Conservation (phyloP, 768 basidiomycete species). For the Erythrobasidium yunnanense region DNA sequence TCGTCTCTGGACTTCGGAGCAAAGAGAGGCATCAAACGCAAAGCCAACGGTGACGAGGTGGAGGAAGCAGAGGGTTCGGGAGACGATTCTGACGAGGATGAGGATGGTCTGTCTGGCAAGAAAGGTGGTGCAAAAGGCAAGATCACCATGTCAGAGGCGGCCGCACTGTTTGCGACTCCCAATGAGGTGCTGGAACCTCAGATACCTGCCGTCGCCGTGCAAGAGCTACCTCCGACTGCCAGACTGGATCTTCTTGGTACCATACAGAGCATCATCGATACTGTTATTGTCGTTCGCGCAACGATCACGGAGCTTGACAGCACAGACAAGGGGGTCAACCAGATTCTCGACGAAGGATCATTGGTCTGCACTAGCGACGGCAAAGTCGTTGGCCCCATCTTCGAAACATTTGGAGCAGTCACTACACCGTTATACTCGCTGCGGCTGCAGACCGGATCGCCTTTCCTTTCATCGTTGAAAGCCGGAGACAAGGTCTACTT, state of each 20-base stretch:
- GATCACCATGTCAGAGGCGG: not conserved
- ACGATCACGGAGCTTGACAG: not conserved
- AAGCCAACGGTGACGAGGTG: not conserved
- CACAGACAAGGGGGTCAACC: constrained; percentile 49
- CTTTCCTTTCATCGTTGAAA: constrained; percentile 26
- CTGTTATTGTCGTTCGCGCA: constrained; percentile 64
- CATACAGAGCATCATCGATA: constrained; percentile 61
- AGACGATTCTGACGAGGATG: constrained; percentile 9
- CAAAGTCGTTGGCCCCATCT: constrained; percentile 80
- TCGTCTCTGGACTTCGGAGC: not conserved
- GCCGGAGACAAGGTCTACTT: constrained; percentile 56
- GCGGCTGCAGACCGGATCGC: constrained; percentile 49
- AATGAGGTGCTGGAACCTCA: constrained; percentile 8
- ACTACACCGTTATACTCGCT: constrained; percentile 80
- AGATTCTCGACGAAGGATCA: constrained; percentile 75
- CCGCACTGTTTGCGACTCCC: constrained; percentile 9
- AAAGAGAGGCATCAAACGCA: not conserved
- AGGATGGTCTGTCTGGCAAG: not conserved
- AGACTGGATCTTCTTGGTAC: constrained; percentile 64
- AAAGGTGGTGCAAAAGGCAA: not conserved
- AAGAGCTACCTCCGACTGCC: constrained; percentile 49
- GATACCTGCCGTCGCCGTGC: not conserved
- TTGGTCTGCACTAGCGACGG: constrained; percentile 81
- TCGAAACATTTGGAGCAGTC: constrained; percentile 92
- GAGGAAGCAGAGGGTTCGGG: not conserved